Evolutionary conservation across 345 rosid genomes (phyloP).

Genomic region (Eucalyptus marginata): DNA sequence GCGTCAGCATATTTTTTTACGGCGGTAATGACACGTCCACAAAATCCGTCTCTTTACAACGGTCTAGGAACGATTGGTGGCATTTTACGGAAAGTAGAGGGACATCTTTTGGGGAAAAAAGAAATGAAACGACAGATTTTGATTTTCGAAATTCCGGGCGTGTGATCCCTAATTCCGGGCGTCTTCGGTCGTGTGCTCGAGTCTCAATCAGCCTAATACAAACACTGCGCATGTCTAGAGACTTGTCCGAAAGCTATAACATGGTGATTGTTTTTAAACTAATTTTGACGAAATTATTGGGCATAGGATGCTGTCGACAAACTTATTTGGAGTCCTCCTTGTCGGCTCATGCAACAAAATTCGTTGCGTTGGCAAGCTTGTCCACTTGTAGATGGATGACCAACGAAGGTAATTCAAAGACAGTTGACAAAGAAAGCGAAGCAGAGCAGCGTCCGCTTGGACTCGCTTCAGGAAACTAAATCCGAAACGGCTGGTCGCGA

Average conservation of each 20-base stretch:
- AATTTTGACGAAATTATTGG: not conserved
- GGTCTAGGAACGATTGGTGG: not conserved
- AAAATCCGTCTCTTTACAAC: not conserved
- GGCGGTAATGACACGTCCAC: not conserved
- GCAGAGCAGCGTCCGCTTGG: not conserved
- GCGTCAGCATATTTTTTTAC: not conserved
- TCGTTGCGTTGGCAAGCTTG: not conserved
- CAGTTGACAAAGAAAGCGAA: not conserved
- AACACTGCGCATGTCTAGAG: not conserved
- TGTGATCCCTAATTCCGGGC: not conserved
- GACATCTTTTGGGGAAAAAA: not conserved
- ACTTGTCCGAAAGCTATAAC: not conserved
- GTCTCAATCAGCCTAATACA: not conserved
- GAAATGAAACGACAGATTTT: not conserved
- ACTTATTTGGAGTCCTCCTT: not conserved
- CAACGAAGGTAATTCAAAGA: not conserved
- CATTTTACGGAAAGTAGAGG: not conserved
- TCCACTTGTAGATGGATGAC: not conserved
- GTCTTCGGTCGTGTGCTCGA: not conserved
- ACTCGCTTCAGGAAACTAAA: fast-evolving
- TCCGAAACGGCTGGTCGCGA: not conserved
- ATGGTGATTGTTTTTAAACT: not conserved
- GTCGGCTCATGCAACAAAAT: not conserved
- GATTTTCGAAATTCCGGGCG: not conserved
- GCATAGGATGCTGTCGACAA: not conserved